These are phyloP conservation scores for Fusarium compactum DNA, from an alignment of 2,329 filamentous ascomycete genomes.

Conservation along the genomic window DNA sequence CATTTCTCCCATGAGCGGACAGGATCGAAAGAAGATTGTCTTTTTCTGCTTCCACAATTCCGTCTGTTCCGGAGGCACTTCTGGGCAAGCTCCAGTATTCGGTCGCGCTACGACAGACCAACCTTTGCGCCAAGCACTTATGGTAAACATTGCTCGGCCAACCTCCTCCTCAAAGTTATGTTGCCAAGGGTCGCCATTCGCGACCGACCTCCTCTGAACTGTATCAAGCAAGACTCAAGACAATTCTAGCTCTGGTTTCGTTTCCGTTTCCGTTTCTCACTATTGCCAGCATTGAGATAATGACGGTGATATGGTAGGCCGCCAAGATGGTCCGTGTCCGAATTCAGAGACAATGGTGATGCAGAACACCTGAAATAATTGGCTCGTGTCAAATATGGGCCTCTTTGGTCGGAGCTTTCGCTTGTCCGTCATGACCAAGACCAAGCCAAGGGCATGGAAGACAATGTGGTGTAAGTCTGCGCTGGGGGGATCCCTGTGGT, in stretches of 20 bases:
- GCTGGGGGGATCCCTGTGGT: slow-evolving; percentile 18
- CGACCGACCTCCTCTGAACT: neutral
- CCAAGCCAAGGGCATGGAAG: slow-evolving; percentile 6
- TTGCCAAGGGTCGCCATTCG: slow-evolving; percentile 1
- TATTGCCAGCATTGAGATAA: slow-evolving; percentile 17
- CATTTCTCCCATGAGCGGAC: slow-evolving; percentile 15
- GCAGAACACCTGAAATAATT: slow-evolving; percentile 35
- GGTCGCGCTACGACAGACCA: slow-evolving; percentile 25
- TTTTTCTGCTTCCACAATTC: slow-evolving; percentile 26
- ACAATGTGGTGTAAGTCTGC: slow-evolving; percentile 7
- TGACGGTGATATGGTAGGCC: slow-evolving; percentile 31
- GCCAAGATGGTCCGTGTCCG: slow-evolving; percentile 38
- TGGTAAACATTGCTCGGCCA: slow-evolving; percentile 25
- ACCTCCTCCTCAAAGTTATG: slow-evolving; percentile 5
- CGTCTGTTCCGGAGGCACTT: slow-evolving; percentile 35
- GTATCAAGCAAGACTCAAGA: slow-evolving; percentile 4
- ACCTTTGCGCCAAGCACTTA: slow-evolving; percentile 27
- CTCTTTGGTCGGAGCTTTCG: slow-evolving; percentile 28
- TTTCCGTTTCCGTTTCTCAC: neutral
- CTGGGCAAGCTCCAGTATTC: slow-evolving; percentile 18
- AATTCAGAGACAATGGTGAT: slow-evolving; percentile 42
- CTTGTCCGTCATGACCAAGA: slow-evolving; percentile 14
- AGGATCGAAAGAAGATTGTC: slow-evolving; percentile 15
- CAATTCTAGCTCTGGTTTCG: neutral
- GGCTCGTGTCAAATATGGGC: slow-evolving; percentile 33